phyloP scores from a whole-genome alignment of 805 yeast species.

The Myxozyma lipomycoides region DNA sequence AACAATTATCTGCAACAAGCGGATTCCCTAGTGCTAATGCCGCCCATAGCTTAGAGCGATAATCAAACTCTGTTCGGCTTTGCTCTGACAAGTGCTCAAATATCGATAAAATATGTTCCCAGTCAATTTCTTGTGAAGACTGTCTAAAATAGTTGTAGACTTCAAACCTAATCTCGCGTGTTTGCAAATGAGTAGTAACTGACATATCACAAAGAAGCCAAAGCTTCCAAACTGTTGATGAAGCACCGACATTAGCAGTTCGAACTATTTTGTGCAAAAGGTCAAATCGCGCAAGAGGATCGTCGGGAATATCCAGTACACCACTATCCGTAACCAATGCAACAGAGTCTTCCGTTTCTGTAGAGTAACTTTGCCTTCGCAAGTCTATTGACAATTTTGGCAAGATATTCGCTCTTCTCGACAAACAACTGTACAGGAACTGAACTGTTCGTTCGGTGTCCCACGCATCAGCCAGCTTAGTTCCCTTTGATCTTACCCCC shows the following conservation, averaged over 20 bases:
- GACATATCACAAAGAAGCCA: slow-evolving; percentile 15
- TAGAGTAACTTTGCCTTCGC: neutral
- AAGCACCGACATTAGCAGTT: slow-evolving; percentile 6
- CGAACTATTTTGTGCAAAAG: slow-evolving; percentile 7
- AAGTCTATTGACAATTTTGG: no score
- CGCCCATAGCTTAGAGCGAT: slow-evolving; percentile 23
- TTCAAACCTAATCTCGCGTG: slow-evolving; percentile 6
- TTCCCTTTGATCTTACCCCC: neutral
- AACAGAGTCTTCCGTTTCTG: neutral
- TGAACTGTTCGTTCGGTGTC: slow-evolving; percentile 15
- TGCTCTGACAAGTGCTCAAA: slow-evolving; percentile 13
- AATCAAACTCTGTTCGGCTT: slow-evolving; percentile 18
- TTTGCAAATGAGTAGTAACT: slow-evolving; percentile 3
- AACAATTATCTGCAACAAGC: slow-evolving; percentile 2
- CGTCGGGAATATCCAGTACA: slow-evolving; percentile 4
- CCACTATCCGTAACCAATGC: neutral
- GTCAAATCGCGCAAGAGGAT: slow-evolving; percentile 9
- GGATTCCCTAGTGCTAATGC: slow-evolving; percentile 9
- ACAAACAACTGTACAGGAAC: no score
- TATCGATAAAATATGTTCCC: slow-evolving; percentile 22
- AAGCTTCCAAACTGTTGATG: slow-evolving; percentile 14
- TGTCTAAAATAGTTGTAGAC: slow-evolving; percentile 21
- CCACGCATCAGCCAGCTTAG: slow-evolving; percentile 10
- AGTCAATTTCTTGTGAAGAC: slow-evolving; percentile 9
- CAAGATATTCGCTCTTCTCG: no score